A percentile compares a stretch with the other conserved stretches of the same genome.
Conservation (phyloP, 2,329 filamentous ascomycete species). For the Beauveria sp. region DNA sequence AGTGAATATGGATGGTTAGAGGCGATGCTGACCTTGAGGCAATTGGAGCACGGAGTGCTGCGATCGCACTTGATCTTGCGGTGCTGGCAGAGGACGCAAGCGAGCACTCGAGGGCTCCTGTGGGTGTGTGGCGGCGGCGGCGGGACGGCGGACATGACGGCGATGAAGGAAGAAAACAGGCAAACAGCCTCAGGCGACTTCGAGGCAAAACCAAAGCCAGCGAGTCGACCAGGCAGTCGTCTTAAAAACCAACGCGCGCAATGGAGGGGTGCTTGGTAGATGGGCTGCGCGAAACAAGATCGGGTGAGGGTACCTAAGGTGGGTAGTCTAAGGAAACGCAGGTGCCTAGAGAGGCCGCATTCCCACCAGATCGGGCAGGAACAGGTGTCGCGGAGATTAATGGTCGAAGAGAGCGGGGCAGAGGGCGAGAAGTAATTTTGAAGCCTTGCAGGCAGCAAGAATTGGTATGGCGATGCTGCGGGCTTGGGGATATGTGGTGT, state of each 20-base stretch:
- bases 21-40: constrained; percentile 41
- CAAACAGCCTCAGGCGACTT: background rate
- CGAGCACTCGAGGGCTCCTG: constrained; percentile 40
- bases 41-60: constrained; percentile 51
- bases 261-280: constrained; percentile 6
- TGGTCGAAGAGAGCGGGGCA: background rate
- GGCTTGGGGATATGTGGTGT: background rate
- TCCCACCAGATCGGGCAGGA: constrained; percentile 4
- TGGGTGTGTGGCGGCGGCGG: constrained; percentile 14
- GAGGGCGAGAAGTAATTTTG: background rate
- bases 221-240: background rate
- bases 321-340: background rate
- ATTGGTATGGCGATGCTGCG: background rate
- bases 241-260: background rate
- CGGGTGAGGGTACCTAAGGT: background rate
- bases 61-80: constrained; percentile 58
- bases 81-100: constrained; percentile 51
- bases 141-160: constrained; percentile 2
- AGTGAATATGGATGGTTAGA: background rate
- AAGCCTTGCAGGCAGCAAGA: constrained; percentile 10
- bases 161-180: background rate
- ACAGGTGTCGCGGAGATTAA: constrained; percentile 6
- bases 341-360: constrained; percentile 2
- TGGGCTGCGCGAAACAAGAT: background rate
- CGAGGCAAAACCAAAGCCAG: background rate